Percentiles rank a stretch among this genome's conserved stretches.
Evolutionary conservation across 495 filamentous ascomycete genomes (phyloP).

Genomic region (Bacidia gigantensis): DNA sequence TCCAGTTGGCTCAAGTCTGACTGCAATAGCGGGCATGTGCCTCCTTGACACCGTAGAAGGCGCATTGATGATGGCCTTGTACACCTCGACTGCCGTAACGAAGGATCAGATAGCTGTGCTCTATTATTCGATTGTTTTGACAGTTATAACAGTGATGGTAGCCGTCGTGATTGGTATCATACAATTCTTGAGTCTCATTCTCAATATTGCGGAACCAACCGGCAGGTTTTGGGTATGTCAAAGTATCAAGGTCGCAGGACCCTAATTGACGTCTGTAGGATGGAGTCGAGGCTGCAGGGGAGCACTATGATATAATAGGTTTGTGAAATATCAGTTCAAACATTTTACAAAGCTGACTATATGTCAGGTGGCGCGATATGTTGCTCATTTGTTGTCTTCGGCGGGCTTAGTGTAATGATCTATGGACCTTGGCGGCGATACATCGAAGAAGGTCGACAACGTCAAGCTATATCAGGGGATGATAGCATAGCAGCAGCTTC

Average conservation of each 20-base stretch:
- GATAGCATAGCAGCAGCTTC: background rate
- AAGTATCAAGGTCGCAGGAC: background rate
- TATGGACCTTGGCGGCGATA: conserved; percentile 67
- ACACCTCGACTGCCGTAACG: conserved; percentile 61
- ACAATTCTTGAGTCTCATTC: conserved; percentile 63
- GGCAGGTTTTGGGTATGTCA: conserved; percentile 56
- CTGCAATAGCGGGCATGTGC: conserved; percentile 63
- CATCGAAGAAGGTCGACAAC: conserved; percentile 31
- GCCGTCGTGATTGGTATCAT: conserved; percentile 75
- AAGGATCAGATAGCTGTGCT: conserved; percentile 73
- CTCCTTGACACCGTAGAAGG: conserved; percentile 82
- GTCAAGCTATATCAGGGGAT: background rate
- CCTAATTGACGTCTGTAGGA: conserved; percentile 24
- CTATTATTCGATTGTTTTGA: conserved; percentile 90
- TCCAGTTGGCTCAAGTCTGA: background rate
- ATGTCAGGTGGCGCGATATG: conserved; percentile 51
- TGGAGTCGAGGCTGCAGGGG: conserved; percentile 57
- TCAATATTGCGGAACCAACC: conserved; percentile 56
- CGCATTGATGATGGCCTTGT: conserved; percentile 88
- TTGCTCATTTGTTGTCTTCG: conserved; percentile 66
- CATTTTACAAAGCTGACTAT: conserved; percentile 8
- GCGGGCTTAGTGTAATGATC: conserved; percentile 50
- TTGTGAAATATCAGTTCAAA: background rate
- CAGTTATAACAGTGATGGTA: conserved; percentile 73
- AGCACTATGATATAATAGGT: conserved; percentile 80